Base-by-base conservation (phyloP, 2,329 filamentous ascomycete genomes). In the Calonectria leucothoes region DNA sequence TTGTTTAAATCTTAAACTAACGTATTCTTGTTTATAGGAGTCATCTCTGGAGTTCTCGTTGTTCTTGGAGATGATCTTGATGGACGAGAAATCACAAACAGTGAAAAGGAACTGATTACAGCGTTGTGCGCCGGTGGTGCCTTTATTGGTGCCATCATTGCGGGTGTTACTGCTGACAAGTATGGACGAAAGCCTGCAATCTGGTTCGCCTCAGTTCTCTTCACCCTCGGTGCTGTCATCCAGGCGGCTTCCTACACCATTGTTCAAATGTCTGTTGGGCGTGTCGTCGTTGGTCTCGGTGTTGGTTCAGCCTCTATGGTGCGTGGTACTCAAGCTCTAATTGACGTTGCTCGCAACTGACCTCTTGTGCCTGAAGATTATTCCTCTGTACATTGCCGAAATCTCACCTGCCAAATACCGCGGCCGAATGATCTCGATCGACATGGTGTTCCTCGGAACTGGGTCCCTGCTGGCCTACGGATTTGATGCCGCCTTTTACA, bases 1-100 rank as follows among this genome's bases (percentile, higher is more conserved):
- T n/a, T n/a, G n/a, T n/a, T n/a, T n/a, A n/a, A n/a, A n/a, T n/a
- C n/a, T n/a, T n/a, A n/a, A n/a, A n/a, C n/a, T n/a, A n/a, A n/a
- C n/a, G n/a, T n/a, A n/a, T n/a, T n/a, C n/a, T n/a, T n/a, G n/a
- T n/a, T n/a, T n/a, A n/a, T n/a, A n/a, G 86, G 87, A 17, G 85
- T 88, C 75, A 89, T 89, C 55, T 87, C 86, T 2, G 86, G 86
- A 0, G 87, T 88, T 6, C 80, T 89, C 0, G 85, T 88, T 23
- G 85, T 84, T 42, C 78, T 87, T 71, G 74, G 83, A 81, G 65
- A 63, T 12, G 74, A 77, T 48, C 73, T 77, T 35, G 51, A 77
- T 35, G 71, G 73, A 6, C 49, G 66, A 1, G 27, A 55, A n/a
- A 63, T 77, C 27, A 45, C 37, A 11, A 67, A 70, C 8, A 69